These are phyloP conservation scores for Penicillium tannophilum DNA, from an alignment of 495 filamentous ascomycete species.

Conservation along the genomic window DNA sequence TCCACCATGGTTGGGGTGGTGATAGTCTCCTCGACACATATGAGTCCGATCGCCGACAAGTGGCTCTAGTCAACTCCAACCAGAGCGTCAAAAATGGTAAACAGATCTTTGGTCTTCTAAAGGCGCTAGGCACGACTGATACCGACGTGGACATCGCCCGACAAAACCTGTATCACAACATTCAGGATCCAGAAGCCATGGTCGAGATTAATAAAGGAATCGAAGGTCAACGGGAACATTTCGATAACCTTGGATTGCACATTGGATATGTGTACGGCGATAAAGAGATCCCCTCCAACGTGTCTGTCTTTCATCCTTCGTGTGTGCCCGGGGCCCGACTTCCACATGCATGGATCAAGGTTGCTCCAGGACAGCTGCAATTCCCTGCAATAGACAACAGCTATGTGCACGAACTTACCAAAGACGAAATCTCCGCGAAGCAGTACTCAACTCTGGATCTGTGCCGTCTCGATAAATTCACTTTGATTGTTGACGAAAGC, in stretches of 20 bases:
- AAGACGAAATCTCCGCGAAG: conserved; percentile 18
- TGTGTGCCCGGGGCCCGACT: conserved; percentile 33
- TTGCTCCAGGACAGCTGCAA: not conserved
- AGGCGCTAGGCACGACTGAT: conserved; percentile 33
- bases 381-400: conserved; percentile 30
- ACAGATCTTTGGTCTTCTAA: conserved; percentile 36
- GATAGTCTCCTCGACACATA: conserved; percentile 24
- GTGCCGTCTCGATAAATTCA: conserved; percentile 31
- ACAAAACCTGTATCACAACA: conserved; percentile 30
- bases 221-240: conserved; percentile 39
- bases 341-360: conserved; percentile 36
- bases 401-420: conserved; percentile 29
- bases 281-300: conserved; percentile 25
- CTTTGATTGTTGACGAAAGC: conserved; percentile 23
- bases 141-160: conserved; percentile 22
- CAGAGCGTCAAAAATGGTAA: conserved; percentile 43
- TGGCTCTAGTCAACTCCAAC: conserved; percentile 37
- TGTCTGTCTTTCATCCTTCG: conserved; percentile 25
- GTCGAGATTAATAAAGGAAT: conserved; percentile 30
- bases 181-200: conserved; percentile 25
- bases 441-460: conserved; percentile 37
- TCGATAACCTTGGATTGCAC: conserved; percentile 40
- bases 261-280: conserved; percentile 41
- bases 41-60: conserved; percentile 28
- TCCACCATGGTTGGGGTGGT: conserved; percentile 24